Conservation (phyloP, 176 grass and related monocot species). For the Cenchrus purpureus region DNA sequence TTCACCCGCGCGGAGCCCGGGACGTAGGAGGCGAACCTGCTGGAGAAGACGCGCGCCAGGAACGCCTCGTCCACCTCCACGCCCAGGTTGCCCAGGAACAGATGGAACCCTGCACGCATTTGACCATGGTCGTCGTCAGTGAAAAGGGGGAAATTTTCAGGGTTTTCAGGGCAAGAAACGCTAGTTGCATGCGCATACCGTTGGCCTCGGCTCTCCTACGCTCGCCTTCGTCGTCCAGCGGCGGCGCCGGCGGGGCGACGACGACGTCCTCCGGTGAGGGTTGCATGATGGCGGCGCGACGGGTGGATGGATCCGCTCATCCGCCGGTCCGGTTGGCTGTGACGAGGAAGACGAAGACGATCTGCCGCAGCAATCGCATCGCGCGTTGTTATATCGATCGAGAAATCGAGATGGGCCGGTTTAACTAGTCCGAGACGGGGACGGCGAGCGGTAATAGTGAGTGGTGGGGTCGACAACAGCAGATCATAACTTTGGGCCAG, state of each 20-base stretch:
- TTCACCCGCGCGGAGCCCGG: not conserved
- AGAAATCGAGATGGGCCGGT: not conserved
- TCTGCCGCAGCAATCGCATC: not conserved
- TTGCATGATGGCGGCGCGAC: not conserved
- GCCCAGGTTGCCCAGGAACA: slow-evolving; percentile 23
- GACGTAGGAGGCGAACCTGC: not conserved
- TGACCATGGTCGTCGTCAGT: too few relatives aligned
- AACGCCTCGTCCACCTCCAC: not conserved
- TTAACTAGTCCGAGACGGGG: not conserved
- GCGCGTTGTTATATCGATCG: too few relatives aligned
- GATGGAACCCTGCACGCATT: not conserved
- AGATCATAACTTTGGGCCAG: not conserved
- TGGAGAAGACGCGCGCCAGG: too few relatives aligned
- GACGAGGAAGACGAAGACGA: not conserved
- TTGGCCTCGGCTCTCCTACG: not conserved
- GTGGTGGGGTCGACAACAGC: too few relatives aligned
- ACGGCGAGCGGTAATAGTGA: not conserved
- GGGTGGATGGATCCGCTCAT: too few relatives aligned
- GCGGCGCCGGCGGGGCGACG: not conserved
- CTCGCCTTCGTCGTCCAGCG: not conserved
- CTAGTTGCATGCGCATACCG: not conserved
- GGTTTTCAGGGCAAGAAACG: too few relatives aligned
- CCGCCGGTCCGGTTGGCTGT: not conserved
- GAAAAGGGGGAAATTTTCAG: too few relatives aligned
- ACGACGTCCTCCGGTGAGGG: not conserved